Evolutionary conservation across 1,139 yeast species (phyloP), one percentile per base, ranked within the genome.

Genomic region (Meyerozyma carpophila): DNA sequence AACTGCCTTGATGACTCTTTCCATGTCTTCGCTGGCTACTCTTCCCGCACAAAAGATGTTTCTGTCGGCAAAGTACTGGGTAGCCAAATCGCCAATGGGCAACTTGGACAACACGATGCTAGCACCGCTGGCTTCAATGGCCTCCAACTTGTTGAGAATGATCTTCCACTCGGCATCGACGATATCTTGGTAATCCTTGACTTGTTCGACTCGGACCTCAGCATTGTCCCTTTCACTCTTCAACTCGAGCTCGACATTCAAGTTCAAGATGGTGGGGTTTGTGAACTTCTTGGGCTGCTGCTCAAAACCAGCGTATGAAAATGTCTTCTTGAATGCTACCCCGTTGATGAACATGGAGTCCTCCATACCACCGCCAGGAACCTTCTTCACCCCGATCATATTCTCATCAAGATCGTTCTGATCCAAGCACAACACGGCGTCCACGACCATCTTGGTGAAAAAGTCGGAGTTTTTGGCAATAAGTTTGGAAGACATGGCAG

Each of bases 91-190:
- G 50, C 99, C 99, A 61, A 93, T 93, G 46, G 99, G 98, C 57
- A 93, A 75, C 64, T 89, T 91, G 11, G 98, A 91, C 50, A 93
- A 77, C 32, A 93, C 96, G 47, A 93, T 89, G 59, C 88, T 83
- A 36, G 97, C 97, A 29, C 98, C 98, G 7, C 95, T 77, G 25
- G 76, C 77, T 53, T 81, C 84, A 51, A 93, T 84, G 43, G 89
- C 84, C 57, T 88, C 87, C 55, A 93, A 77, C 67, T 94, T 93
- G 58, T 85, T 79, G 58, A 88, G 77, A 53, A 93, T 93, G 51
- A 93, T 87, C 62, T 88, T 82, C 98, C 98, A 93, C 67, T 93
- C 99, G 24, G 99, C 98, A 66, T 93, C 98, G 32, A 93, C 99
- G 46, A 93, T 85, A 34, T 86, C 91, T 69, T 93, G 98, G 67